These are phyloP conservation scores for Phytophthora pluvialis DNA, from an alignment of 352 stramenopile species.

Conservation along the genomic window DNA sequence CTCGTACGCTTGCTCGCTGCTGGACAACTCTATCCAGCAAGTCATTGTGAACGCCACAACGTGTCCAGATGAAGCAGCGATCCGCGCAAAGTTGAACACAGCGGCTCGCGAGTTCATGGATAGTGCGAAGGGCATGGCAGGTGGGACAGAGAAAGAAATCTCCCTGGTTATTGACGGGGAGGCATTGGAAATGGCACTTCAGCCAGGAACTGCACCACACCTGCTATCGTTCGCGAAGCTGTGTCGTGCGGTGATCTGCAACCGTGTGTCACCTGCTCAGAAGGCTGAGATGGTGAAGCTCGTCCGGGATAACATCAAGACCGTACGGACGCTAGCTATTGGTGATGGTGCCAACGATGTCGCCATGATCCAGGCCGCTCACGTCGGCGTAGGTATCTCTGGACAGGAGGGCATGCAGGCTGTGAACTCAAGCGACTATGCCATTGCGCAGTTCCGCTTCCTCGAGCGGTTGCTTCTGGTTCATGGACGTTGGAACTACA, in stretches of 20 bases:
- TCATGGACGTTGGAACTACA: constrained; percentile 93
- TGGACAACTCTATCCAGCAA: constrained; percentile 87
- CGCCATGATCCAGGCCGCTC: constrained; percentile 94
- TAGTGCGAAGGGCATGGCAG: constrained; percentile 46
- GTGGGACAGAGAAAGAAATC: constrained; percentile 51
- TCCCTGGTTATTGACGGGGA: constrained; percentile 79
- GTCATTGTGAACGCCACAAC: constrained; percentile 76
- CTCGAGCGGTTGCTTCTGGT: constrained; percentile 91
- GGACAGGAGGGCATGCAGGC: constrained; percentile 95
- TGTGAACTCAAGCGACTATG: constrained; percentile 94
- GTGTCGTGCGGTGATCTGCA: constrained; percentile 85
- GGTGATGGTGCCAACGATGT: constrained; percentile 96
- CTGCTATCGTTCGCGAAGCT: constrained; percentile 72
- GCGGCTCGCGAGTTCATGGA: constrained; percentile 59
- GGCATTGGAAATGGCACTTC: constrained; percentile 67
- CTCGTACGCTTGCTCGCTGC: constrained; percentile 88
- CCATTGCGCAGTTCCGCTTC: constrained; percentile 94
- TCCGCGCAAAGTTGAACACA: constrained; percentile 53
- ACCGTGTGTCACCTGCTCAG: constrained; percentile 85
- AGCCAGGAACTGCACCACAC: constrained; percentile 48
- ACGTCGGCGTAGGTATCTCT: constrained; percentile 94
- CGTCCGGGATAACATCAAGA: constrained; percentile 63
- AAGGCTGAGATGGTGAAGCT: constrained; percentile 86
- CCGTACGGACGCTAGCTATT: constrained; percentile 84
- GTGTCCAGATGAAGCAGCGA: constrained; percentile 73